Conservation (phyloP, 176 grass and related monocot genomes). For the Stipa capillata region DNA sequence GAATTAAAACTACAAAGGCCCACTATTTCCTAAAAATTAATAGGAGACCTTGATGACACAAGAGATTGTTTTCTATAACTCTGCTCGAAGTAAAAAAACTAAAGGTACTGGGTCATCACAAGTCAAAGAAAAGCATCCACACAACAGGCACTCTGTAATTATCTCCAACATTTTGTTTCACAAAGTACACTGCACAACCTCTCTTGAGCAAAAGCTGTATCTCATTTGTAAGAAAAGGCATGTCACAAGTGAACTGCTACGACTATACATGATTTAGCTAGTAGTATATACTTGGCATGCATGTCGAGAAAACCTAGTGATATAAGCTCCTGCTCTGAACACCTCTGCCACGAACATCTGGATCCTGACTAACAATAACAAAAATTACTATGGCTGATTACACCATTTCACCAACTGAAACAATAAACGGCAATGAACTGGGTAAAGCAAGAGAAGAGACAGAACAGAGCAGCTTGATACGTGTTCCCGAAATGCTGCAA, state of each 20-base stretch:
- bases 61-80: background rate
- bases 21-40: background rate
- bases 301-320: constrained; percentile 26
- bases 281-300: constrained; percentile 19
- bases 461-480: too few species aligned
- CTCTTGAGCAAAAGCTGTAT: background rate
- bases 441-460: background rate
- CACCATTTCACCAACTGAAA: background rate
- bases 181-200: too few species aligned
- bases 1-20: background rate
- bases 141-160: background rate
- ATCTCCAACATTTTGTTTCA: too few species aligned
- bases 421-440: background rate
- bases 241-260: background rate
- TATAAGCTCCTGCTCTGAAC: constrained; percentile 24
- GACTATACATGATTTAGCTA: background rate
- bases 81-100: background rate
- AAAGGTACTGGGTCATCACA: background rate
- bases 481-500: too few species aligned
- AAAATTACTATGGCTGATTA: background rate
- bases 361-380: constrained; percentile 10
- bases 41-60: background rate
- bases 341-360: constrained; percentile 35
- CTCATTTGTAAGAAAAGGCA: background rate
- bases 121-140: background rate